Percentiles rank a stretch among this genome's conserved stretches.
These are phyloP conservation scores for Quercus robur DNA, from an alignment of 306 rosid genomes.

Conservation along the genomic window DNA sequence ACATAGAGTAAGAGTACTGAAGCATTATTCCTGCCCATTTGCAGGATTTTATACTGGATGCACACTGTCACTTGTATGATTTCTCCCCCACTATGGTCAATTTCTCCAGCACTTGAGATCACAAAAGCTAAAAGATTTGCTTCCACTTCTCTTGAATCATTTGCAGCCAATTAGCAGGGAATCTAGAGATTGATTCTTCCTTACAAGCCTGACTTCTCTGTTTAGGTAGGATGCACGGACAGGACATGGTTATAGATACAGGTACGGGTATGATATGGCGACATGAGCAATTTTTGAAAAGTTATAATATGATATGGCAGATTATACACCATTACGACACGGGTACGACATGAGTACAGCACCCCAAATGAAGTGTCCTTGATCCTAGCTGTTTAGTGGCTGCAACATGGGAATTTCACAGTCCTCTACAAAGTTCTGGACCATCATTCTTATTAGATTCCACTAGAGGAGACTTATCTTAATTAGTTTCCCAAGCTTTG, in stretches of 20 bases:
- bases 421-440: constrained; percentile 14
- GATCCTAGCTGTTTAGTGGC: constrained; percentile 11
- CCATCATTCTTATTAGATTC: constrained; percentile 29
- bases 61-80: background rate
- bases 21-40: background rate
- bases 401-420: constrained; percentile 17
- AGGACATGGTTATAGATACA: too few relatives aligned
- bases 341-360: too few relatives aligned
- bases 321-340: too few relatives aligned
- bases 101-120: background rate
- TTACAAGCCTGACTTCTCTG: constrained; percentile 12
- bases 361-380: too few relatives aligned
- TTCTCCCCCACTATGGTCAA: background rate
- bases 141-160: constrained; percentile 30
- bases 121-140: constrained; percentile 22
- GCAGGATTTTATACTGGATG: background rate
- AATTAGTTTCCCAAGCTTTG: constrained; percentile 79
- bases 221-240: background rate
- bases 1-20: background rate
- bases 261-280: too few relatives aligned
- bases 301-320: too few relatives aligned
- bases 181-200: constrained; percentile 7
- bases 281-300: too few relatives aligned
- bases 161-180: constrained; percentile 31
- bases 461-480: constrained; percentile 47